Evolutionary conservation across 805 yeast species (phyloP), one percentile per base, ranked within the genome.

Genomic region (Candida gorgasii): DNA sequence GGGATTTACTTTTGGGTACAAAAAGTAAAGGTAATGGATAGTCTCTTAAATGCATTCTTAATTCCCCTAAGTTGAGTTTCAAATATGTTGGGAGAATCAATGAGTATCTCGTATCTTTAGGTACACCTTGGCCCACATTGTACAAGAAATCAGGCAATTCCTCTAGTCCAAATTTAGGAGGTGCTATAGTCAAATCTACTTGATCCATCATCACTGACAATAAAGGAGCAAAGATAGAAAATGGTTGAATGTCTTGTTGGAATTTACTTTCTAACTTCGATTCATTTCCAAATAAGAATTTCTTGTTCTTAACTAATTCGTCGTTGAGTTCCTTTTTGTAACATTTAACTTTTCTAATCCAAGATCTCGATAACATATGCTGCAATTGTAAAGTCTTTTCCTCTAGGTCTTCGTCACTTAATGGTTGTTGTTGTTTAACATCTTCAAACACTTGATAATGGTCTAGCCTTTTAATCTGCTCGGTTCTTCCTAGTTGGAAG

Each of bases 1-100:
- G 67, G 49, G 19, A 23, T 22, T 33, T 33, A 17, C 12, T n/a
- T 12, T 33, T 7, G 3, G 96, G 96, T 47, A 90, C 78, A 49
- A 81, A 80, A 7, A 87, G 59, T 38, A 90, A 63, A 0, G 98
- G 97, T 12, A 92, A 55, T 0, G 97, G 97, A 55, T 85, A 89
- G 55, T 90, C 98, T 42, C 93, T 69, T 46, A 90, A 52, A 57
- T 86, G 92, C 52, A 81, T 73, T 45, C 93, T 65, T 9, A 82
- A 57, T 53, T 88, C 95, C 3, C 67, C 63, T 28, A 86, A 67
- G 12, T 65, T 69, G 39, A 86, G 65, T 42, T 82, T 78, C 11
- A 85, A 32, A 58, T 67, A 67, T 42, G 81, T 53, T 0, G 97
- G 97, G 2, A 89, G 53, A 57, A 84, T 57, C 14, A 86, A 69